Base-by-base conservation (phyloP, 2,329 filamentous ascomycete species). In the Cyanodermella asteris region DNA sequence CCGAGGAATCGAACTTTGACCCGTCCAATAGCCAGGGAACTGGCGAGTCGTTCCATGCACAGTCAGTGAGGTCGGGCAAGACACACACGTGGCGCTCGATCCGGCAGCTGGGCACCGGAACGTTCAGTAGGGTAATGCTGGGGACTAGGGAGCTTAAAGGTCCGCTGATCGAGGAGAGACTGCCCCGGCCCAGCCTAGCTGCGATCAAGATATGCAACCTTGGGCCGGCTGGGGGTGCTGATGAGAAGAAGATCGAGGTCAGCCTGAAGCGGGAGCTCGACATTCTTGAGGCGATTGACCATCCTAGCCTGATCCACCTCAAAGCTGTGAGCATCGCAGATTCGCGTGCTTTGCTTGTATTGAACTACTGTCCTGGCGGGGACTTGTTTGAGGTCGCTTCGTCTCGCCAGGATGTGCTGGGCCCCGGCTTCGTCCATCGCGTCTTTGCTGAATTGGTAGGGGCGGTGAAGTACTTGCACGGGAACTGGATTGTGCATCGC, bases 131-230 rank as follows among this genome's bases (percentile, higher is more conserved):
- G 40, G 87, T 97, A 12, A 73, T 90, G 51, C 58, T 97, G 20
- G 87, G 82, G 4, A 91, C 82, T 7, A 80, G 75, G 9, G 17
- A 23, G 17, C 16, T 34, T 27, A 37, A 23, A 50, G 16, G 37
- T 42, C 50, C 42, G 33, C 49, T 46, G 42, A 41, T 55, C 39
- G 56, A 60, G 43, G 43, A 50, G 24, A 47, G 41, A 20, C 57
- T 67, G 23, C 57, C 76, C 33, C 68, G 71, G n/a, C 75, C 72
- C 40, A 77, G 76, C 26, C 56, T 97, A 9, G 87, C 94, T 3
- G 87, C 87, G 2, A 70, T 97, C 42, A 97, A 97, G 49, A 70
- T 97, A 22, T 84, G 90, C 43, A 80, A 93, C 46, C 81, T 91
- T 49, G 87, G 84, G 4, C 84, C 87, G 1, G 78, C 78, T 13